Evolutionary conservation across 352 stramenopile species (phyloP).

Genomic region (Phytophthora litchii): DNA sequence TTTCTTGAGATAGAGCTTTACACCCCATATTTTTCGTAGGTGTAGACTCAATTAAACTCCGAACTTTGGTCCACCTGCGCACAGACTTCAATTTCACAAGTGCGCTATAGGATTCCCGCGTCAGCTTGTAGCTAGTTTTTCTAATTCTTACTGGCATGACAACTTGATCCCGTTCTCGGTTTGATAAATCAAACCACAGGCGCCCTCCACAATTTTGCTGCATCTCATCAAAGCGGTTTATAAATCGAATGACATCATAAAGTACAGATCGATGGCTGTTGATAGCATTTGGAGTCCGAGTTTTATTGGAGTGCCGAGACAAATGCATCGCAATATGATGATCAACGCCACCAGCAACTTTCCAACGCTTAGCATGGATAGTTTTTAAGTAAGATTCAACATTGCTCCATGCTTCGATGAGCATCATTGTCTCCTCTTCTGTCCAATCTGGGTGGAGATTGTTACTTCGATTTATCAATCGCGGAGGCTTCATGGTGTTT

Average conservation of each 20-base stretch:
- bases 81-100: conserved; percentile 18
- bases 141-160: conserved; percentile 1
- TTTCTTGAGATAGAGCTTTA: background rate
- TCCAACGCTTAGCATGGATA: background rate
- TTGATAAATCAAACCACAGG: conserved; percentile 26
- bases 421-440: conserved; percentile 7
- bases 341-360: conserved; percentile 10
- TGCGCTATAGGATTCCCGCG: conserved; percentile 13
- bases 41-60: background rate
- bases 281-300: background rate
- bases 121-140: conserved; percentile 7
- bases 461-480: conserved; percentile 4
- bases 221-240: conserved; percentile 20
- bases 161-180: conserved; percentile 8
- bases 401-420: conserved; percentile 21
- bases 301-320: background rate
- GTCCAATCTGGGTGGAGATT: conserved; percentile 24
- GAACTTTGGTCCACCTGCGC: conserved; percentile 12
- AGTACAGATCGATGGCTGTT: conserved; percentile 3
- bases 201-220: conserved; percentile 1
- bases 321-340: conserved; percentile 5
- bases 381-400: conserved; percentile 1
- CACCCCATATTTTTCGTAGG: background rate
- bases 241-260: conserved; percentile 20
- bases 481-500: background rate